These are phyloP conservation scores for Hapsidospora chrysogenum DNA, from an alignment of 495 filamentous ascomycete species.

Conservation along the genomic window DNA sequence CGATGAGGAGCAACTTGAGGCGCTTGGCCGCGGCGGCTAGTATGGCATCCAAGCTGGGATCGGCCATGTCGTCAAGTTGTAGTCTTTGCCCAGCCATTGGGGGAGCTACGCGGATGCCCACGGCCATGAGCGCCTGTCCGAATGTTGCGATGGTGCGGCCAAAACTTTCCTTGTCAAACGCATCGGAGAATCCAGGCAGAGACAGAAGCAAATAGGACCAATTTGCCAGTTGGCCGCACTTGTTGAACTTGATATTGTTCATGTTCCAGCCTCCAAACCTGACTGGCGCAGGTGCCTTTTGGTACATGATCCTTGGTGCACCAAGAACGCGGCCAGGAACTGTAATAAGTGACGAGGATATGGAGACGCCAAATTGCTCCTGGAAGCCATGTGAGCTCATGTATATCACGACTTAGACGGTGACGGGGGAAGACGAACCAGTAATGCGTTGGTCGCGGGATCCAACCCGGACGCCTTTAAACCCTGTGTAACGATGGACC, in stretches of 20 bases:
- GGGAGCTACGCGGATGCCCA: no score
- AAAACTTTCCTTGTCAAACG: no score
- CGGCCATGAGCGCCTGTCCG: no score
- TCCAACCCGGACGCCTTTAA: conserved; percentile 5
- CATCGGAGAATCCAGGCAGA: no score
- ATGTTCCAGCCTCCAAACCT: conserved; percentile 6
- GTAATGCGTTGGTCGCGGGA: background rate
- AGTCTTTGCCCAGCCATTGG: no score
- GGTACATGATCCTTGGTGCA: conserved; percentile 31
- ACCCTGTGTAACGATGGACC: conserved; percentile 39
- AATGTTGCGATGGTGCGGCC: no score
- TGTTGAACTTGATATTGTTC: conserved; percentile 1
- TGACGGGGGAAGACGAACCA: background rate
- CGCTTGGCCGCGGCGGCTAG: conserved; percentile 8
- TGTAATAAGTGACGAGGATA: conserved; percentile 30
- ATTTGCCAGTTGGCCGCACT: background rate
- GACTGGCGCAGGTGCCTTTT: conserved; percentile 4
- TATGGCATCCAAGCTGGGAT: background rate
- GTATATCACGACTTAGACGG: no score
- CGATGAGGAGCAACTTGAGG: conserved; percentile 32
- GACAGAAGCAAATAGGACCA: conserved; percentile 3
- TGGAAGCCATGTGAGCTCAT: background rate
- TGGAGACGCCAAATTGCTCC: conserved; percentile 28
- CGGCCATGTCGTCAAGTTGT: background rate
- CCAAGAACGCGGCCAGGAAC: conserved; percentile 38